Evolutionary conservation across 106 monocot species (phyloP), one percentile per base, ranked within the genome.

Genomic region (Dioscorea zingiberensis): DNA sequence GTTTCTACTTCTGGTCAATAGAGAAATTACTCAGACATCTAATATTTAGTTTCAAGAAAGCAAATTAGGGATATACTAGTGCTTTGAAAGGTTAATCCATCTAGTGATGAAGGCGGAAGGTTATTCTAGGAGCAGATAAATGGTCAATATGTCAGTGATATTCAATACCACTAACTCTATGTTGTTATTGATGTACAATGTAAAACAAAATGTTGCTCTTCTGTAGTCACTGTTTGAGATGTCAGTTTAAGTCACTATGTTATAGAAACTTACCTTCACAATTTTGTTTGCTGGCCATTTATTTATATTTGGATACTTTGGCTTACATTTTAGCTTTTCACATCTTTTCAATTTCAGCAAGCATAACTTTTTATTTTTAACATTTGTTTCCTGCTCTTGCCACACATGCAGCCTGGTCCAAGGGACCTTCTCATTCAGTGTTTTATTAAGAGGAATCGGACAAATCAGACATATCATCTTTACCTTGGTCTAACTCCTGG

Each of bases 341-440:
- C 16, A n/a, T 18, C 29, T 15, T 18, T 61, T 30, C 14, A 23
- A 13, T 19, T 58, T 58, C 21, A 23, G 0, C 38, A 38, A 38
- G 38, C 22, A 4, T 23, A 6, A 61, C 17, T 29, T n/a, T 29
- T 54, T 17, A 19, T 27, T 15, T n/a, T 67, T 54, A 13, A 54
- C 2, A 29, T 30, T 0, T 19, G 17, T 29, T 17, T 54, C 8
- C 1, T 6, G 16, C n/a, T 17, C 21, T 67, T 65, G 55, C 2
- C 62, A 19, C 48, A 3, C 54, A 57, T 75, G 70, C 25, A 80
- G 79, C 79, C 79, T 58, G 79, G 79, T 18, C 74, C 74, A 49
- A 56, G 65, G 49, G 56, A 61, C 68, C 30, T 24, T 26, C 59
- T 45, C 3, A 64, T 80, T n/a, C 74, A 80, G 15, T 80, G 79